Percentiles rank a stretch among this genome's conserved stretches.
phyloP scores from a whole-genome alignment of 208 protist genomes.

The Trypanosomatidae sp. region DNA sequence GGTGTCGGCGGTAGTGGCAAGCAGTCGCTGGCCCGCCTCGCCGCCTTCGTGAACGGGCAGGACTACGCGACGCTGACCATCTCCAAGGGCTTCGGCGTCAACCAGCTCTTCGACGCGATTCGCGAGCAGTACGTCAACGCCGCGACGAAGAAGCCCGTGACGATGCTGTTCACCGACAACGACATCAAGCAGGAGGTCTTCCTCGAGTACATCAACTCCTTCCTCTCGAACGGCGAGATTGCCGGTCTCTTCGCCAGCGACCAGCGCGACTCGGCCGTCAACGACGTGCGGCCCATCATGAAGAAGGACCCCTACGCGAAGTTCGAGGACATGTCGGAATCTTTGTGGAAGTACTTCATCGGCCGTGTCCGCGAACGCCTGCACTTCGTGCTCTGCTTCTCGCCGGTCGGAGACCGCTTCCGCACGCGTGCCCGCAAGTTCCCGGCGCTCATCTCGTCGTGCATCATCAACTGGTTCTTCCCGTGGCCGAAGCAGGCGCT shows the following conservation, averaged over 20 bases:
- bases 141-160: slow-evolving; percentile 84
- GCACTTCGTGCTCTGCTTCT: slow-evolving; percentile 98
- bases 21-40: slow-evolving; percentile 92
- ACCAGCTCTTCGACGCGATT: slow-evolving; percentile 94
- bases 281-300: slow-evolving; percentile 94
- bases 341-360: slow-evolving; percentile 98
- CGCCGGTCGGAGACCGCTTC: slow-evolving; percentile 97
- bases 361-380: slow-evolving; percentile 95
- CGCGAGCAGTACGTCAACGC: slow-evolving; percentile 90
- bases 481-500: slow-evolving; percentile 97
- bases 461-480: slow-evolving; percentile 99
- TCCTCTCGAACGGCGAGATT: slow-evolving; percentile 95
- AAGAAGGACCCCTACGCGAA: slow-evolving; percentile 94
- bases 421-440: slow-evolving; percentile 96
- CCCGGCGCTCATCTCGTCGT: slow-evolving; percentile 96
- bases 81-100: slow-evolving; percentile 93
- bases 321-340: slow-evolving; percentile 96
- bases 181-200: slow-evolving; percentile 98
- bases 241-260: slow-evolving; percentile 98
- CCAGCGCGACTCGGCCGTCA: slow-evolving; percentile 96
- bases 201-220: slow-evolving; percentile 98
- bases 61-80: slow-evolving; percentile 93
- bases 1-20: slow-evolving; percentile 94
- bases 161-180: slow-evolving; percentile 98
- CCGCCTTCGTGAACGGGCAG: slow-evolving; percentile 84